phyloP scores from a whole-genome alignment of 1,139 yeast genomes.

The Wickerhamomyces sp. region DNA sequence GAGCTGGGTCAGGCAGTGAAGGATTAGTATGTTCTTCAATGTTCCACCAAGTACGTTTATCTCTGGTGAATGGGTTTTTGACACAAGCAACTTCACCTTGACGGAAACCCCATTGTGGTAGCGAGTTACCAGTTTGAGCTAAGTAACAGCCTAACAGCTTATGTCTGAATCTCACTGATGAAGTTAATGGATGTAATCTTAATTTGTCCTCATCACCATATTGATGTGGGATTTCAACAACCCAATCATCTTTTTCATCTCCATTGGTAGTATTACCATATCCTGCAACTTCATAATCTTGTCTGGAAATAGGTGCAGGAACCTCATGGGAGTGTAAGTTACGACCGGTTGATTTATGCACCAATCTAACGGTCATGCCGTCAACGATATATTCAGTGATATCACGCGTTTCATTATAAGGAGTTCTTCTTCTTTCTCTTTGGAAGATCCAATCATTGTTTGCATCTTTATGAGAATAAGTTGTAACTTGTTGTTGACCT shows the following conservation, averaged over 20 bases:
- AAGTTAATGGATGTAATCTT: constrained; percentile 78
- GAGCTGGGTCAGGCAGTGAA: constrained; percentile 63
- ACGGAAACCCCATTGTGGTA: constrained; percentile 98
- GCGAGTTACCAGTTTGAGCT: constrained; percentile 70
- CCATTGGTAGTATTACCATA: constrained; percentile 88
- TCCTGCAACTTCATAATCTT: constrained; percentile 82
- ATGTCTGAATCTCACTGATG: constrained; percentile 76
- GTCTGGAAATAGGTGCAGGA: constrained; percentile 71
- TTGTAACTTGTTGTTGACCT: constrained; percentile 92
- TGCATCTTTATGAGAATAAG: constrained; percentile 86
- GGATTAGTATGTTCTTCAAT: constrained; percentile 80
- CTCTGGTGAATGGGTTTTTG: constrained; percentile 71
- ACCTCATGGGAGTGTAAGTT: constrained; percentile 87
- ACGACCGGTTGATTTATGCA: constrained; percentile 80
- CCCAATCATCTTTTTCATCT: constrained; percentile 92
- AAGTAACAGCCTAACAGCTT: constrained; percentile 75
- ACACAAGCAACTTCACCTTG: constrained; percentile 94
- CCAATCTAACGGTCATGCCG: constrained; percentile 72
- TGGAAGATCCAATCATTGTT: constrained; percentile 91
- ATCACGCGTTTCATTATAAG: constrained; percentile 46
- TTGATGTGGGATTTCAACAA: constrained; percentile 81
- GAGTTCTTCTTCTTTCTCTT: constrained; percentile 58
- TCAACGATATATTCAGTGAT: constrained; percentile 57
- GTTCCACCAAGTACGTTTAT: constrained; percentile 98
- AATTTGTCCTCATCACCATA: constrained; percentile 61